phyloP scores from a whole-genome alignment of 257 asterid species.

The Penstemon newberryi region DNA sequence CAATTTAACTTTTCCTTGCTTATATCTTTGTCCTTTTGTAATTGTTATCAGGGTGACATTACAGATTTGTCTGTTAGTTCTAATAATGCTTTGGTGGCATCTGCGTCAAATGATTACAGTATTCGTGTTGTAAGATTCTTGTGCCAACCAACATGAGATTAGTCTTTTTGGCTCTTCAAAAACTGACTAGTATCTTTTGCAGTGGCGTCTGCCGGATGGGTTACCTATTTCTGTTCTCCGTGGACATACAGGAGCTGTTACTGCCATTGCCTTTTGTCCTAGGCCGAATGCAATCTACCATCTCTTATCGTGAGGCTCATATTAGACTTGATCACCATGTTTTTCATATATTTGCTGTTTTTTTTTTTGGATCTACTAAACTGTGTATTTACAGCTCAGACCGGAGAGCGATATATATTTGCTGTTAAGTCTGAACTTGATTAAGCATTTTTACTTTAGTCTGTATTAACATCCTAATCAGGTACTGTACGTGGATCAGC shows the following conservation, averaged over 20 bases:
- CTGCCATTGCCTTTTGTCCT: slow-evolving; percentile 95
- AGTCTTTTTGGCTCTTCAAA: slow-evolving; percentile 34
- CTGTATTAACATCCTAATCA: too few species aligned
- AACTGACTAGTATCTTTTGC: slow-evolving; percentile 28
- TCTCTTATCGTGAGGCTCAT: slow-evolving; percentile 83
- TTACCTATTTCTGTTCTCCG: slow-evolving; percentile 88
- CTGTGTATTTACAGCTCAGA: too few species aligned
- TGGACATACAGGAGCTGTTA: slow-evolving; percentile 92
- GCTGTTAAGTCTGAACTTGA: too few species aligned
- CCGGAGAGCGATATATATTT: too few species aligned
- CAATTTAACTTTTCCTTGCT: slow-evolving; percentile 18
- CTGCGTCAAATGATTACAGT: slow-evolving; percentile 93
- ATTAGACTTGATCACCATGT: slow-evolving; percentile 20
- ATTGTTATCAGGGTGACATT: slow-evolving; percentile 77
- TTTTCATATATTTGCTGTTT: too few species aligned
- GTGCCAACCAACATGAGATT: slow-evolving; percentile 28
- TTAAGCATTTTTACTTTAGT: too few species aligned
- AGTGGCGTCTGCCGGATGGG: slow-evolving; percentile 99
- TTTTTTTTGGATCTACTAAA: too few species aligned
- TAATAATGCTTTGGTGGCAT: slow-evolving; percentile 82
- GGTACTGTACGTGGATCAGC: too few species aligned
- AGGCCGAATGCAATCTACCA: slow-evolving; percentile 62
- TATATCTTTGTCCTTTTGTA: slow-evolving; percentile 14
- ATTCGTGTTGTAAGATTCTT: slow-evolving; percentile 87
- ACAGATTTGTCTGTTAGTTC: slow-evolving; percentile 94